Evolutionary conservation across 352 stramenopile species (phyloP).

Genomic region (Pythium volutum): DNA sequence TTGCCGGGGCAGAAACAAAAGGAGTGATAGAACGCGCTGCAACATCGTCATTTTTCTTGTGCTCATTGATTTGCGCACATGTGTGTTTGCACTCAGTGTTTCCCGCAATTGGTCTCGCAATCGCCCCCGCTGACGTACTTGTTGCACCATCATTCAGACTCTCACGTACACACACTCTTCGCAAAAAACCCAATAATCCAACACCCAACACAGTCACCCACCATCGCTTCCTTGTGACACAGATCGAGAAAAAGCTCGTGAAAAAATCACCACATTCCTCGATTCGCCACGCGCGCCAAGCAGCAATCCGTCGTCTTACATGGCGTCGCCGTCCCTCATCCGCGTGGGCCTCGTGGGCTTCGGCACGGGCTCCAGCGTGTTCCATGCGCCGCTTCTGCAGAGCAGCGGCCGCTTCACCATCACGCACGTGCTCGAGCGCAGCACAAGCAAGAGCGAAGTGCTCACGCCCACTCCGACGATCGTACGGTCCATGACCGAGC

Average conservation of each 20-base stretch:
- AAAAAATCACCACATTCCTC: background rate
- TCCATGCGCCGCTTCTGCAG: conserved; percentile 67
- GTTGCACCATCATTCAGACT: no score
- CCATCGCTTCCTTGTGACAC: background rate
- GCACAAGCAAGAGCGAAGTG: conserved; percentile 52
- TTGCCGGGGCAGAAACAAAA: no score
- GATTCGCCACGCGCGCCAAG: no score
- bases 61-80: no score
- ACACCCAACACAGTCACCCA: background rate
- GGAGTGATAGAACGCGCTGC: no score
- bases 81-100: no score
- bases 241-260: background rate
- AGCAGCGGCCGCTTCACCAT: conserved; percentile 59
- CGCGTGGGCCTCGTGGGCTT: conserved; percentile 68
- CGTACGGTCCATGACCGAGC: conserved; percentile 69
- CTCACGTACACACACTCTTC: no score
- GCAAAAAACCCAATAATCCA: background rate
- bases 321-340: conserved; percentile 24
- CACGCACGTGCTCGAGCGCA: conserved; percentile 77
- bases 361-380: conserved; percentile 65
- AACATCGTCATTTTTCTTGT: no score
- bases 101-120: no score
- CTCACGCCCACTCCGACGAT: conserved; percentile 46
- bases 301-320: background rate
- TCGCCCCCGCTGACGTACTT: no score